phyloP scores from a whole-genome alignment of 352 stramenopile genomes.

The Phytophthora rubi region DNA sequence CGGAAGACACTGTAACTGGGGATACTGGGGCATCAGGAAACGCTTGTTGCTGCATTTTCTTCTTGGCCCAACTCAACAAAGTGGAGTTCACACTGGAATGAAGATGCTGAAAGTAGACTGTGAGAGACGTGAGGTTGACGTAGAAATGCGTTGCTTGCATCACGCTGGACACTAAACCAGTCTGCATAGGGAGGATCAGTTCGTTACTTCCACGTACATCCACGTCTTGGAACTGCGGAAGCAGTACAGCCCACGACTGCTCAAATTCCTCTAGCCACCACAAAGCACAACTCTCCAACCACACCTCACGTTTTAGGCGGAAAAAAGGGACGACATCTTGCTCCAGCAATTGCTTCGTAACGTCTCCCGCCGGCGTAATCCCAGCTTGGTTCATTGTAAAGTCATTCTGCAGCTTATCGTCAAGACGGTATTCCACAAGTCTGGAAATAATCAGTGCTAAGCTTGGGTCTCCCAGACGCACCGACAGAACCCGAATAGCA shows the following conservation, averaged over 20 bases:
- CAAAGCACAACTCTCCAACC: constrained; percentile 78
- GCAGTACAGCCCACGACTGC: constrained; percentile 71
- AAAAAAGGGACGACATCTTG: constrained; percentile 77
- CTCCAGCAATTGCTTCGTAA: constrained; percentile 66
- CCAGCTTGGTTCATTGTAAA: constrained; percentile 63
- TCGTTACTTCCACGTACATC: constrained; percentile 43
- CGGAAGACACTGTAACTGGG: constrained; percentile 8
- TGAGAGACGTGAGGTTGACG: constrained; percentile 85
- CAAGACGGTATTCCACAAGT: constrained; percentile 83
- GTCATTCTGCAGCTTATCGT: constrained; percentile 56
- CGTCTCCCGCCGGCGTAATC: constrained; percentile 61
- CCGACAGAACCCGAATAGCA: constrained; percentile 88
- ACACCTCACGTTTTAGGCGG: constrained; percentile 61
- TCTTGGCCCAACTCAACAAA: constrained; percentile 69
- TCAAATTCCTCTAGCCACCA: constrained; percentile 91
- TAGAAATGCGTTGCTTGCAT: constrained; percentile 73
- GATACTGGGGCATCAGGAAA: constrained; percentile 30
- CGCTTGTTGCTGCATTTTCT: constrained; percentile 45
- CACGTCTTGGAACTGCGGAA: constrained; percentile 71
- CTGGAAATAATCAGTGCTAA: constrained; percentile 91
- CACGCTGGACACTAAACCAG: constrained; percentile 46
- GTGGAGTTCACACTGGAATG: constrained; percentile 72
- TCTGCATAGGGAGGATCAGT: constrained; percentile 13
- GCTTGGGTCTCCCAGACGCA: constrained; percentile 87
- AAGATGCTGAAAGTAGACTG: constrained; percentile 86